Conservation (phyloP, 805 yeast species). For the Candida parachauliodes region DNA sequence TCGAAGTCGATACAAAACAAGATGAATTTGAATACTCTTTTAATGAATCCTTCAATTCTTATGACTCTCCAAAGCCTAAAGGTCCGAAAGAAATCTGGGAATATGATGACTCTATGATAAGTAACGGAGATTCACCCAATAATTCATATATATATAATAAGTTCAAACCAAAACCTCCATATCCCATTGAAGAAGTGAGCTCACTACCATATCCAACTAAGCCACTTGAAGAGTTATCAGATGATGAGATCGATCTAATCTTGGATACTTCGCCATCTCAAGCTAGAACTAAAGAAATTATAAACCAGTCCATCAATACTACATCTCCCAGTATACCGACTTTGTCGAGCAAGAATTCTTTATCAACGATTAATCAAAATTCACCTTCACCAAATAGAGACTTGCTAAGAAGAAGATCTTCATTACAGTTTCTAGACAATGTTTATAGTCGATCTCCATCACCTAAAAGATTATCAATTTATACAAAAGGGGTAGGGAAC, state of each 20-base stretch:
- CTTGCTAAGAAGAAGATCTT: neutral
- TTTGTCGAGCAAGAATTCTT: constrained; percentile 5
- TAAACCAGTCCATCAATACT: constrained; percentile 1
- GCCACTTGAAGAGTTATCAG: constrained; percentile 8
- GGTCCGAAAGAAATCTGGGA: constrained; percentile 40
- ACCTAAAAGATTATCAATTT: constrained; percentile 2
- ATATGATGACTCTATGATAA: constrained; percentile 17
- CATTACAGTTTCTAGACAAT: neutral
- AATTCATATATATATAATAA: constrained; percentile 10
- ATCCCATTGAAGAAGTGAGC: constrained; percentile 1
- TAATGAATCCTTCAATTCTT: constrained; percentile 22
- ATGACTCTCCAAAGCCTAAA: constrained; percentile 31
- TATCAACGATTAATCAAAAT: neutral
- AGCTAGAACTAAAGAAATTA: constrained; percentile 6
- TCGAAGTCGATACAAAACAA: neutral
- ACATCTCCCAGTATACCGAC: constrained; percentile 6
- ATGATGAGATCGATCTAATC: constrained; percentile 5
- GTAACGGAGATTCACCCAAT: constrained; percentile 1
- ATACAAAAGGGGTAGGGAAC: neutral
- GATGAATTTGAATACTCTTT: constrained; percentile 8
- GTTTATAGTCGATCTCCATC: constrained; percentile 4
- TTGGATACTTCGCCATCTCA: constrained; percentile 7
- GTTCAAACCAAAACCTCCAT: constrained; percentile 5
- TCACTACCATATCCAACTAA: constrained; percentile 9
- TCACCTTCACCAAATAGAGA: constrained; percentile 4